Base-by-base conservation (phyloP, 176 grass and related monocot species). In the Carex littledalei region DNA sequence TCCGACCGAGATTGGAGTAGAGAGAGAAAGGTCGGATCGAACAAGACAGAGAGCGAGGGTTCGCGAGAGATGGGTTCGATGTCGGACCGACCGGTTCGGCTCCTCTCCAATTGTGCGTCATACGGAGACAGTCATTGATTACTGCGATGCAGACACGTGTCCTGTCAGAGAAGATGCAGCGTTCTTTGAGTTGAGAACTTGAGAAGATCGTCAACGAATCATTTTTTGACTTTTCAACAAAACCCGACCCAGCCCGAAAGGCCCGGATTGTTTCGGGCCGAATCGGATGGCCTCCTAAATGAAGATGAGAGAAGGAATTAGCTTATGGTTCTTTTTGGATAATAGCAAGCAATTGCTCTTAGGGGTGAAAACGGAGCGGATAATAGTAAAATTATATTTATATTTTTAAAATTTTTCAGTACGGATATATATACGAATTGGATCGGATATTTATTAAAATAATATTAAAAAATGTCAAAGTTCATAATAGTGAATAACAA, bases 1-100 rank as follows among this genome's bases (percentile, higher is more conserved):
- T 81, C 59, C 73, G 85, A 86, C 58, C 47, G 49, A 67, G 70
- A 86, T 79, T 86, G 85, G 75, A 65, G 59, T 35, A 22, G 73
- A 26, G 61, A 81, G 72, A 67, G 74, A 86, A 55, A 55, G 29
- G 26, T 81, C 35, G 10, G 20, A 53, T 16, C 10, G 56, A 64
- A 29, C 18, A n/a, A 63, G 55, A 78, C 18, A 55, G 37, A 20
- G 57, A 80, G 8, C 50, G 49, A 45, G 76, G 59, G 41, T 56
- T 83, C 45, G 26, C 9, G 29, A 69, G 29, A 17, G 20, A 67
- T 10, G 39, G 47, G 62, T 83, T 83, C 60, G 34, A 47, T 60
- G 20, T 82, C 39, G 8, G 31, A 26, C 41, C 59, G 8, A 10
- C 63, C 41, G 41, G 24, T 55, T 54, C 20, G 81, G 81, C 10